Conservation (phyloP, 306 rosid genomes). For the Echinosophora koreensis region DNA sequence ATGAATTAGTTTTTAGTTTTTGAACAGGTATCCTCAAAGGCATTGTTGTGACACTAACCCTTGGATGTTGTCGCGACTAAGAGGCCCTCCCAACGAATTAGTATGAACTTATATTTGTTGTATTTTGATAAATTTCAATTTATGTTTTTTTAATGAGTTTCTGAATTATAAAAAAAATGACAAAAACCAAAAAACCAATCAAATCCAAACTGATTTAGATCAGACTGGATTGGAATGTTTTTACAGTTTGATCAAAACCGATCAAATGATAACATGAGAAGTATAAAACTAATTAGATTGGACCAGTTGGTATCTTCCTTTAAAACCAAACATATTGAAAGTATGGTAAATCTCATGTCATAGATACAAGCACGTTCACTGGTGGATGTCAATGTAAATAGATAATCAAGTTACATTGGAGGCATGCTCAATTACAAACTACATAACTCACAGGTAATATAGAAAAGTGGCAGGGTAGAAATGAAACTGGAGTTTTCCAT, state of each 20-base stretch:
- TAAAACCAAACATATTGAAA: background rate
- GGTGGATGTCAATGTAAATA: slow-evolving; percentile 6
- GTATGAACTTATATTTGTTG: no score
- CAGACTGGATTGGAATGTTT: background rate
- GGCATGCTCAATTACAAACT: slow-evolving; percentile 23
- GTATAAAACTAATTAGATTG: background rate
- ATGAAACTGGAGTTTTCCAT: background rate
- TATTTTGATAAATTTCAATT: no score
- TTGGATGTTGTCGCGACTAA: no score
- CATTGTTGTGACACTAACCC: no score
- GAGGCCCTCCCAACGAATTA: no score
- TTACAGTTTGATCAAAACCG: background rate
- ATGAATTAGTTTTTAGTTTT: no score
- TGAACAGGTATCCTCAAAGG: no score
- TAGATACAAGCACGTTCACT: background rate
- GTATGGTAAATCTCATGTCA: background rate
- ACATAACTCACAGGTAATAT: slow-evolving; percentile 8
- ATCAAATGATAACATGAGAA: background rate
- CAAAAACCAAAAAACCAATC: no score
- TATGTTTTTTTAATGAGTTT: no score
- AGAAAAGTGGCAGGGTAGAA: background rate
- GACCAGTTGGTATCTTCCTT: background rate
- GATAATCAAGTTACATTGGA: slow-evolving; percentile 4
- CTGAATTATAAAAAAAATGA: no score
- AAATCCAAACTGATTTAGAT: no score